These are phyloP conservation scores for Haplosporangium gracile DNA, from an alignment of 192 early-diverging fungal genomes.

Conservation along the genomic window DNA sequence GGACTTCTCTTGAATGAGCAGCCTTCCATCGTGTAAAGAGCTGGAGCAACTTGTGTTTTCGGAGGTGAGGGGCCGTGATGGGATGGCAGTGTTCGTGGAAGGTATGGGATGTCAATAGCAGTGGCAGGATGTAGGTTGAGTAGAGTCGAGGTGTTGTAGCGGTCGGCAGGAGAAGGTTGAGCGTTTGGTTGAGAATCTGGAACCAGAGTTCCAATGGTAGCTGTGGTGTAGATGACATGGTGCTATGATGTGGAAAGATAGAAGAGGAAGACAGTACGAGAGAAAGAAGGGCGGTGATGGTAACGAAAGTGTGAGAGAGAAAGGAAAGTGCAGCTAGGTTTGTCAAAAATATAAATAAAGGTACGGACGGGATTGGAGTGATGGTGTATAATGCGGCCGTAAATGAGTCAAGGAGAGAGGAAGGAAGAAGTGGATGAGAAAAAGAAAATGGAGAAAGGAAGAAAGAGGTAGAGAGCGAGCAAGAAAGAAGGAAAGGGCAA, in stretches of 20 bases:
- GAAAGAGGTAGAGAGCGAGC: neutral
- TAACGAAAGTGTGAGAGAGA: neutral
- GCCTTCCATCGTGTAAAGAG: constrained; percentile 54
- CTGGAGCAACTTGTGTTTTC: constrained; percentile 42
- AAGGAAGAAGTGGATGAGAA: neutral
- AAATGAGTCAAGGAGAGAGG: constrained; percentile 1
- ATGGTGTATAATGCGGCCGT: neutral
- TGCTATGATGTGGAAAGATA: neutral
- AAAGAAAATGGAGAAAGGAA: neutral
- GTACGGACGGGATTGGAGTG: neutral
- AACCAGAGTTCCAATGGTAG: constrained; percentile 50
- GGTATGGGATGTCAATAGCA: constrained; percentile 43
- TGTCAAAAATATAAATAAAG: constrained; percentile 2
- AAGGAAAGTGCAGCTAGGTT: neutral
- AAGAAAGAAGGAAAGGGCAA: neutral
- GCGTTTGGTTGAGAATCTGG: constrained; percentile 48
- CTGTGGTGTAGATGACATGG: constrained; percentile 20
- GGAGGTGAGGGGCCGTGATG: constrained; percentile 41
- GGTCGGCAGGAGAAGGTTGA: constrained; percentile 37
- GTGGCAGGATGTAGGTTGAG: constrained; percentile 40
- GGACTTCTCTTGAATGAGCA: constrained; percentile 51
- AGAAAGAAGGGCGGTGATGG: no score
- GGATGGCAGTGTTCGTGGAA: constrained; percentile 52
- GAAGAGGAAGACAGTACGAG: neutral
- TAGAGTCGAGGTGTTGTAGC: constrained; percentile 43